These are phyloP conservation scores for Candida glaebosa DNA, from an alignment of 805 yeast genomes.

Conservation along the genomic window DNA sequence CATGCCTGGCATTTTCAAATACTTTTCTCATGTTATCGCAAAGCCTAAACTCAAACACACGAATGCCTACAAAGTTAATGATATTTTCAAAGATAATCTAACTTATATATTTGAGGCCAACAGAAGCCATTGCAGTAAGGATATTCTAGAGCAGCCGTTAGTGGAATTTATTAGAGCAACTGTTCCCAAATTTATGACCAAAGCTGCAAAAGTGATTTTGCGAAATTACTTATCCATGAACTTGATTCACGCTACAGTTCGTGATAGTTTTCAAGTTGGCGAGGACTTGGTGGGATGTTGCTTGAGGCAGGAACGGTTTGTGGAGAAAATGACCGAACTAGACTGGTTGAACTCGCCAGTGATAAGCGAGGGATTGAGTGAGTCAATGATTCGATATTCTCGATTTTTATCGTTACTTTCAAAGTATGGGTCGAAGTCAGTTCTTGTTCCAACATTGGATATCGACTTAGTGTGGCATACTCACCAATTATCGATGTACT, in stretches of 20 bases:
- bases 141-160: conserved; percentile 8
- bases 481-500: conserved; percentile 6
- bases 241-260: conserved; percentile 8
- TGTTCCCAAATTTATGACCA: conserved; percentile 1
- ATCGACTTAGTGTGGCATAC: conserved; percentile 13
- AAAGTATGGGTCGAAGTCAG: neutral
- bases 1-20: conserved; percentile 8
- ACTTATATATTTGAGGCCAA: neutral
- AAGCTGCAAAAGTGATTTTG: conserved; percentile 3
- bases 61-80: neutral
- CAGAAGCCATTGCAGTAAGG: conserved; percentile 6
- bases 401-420: conserved; percentile 6
- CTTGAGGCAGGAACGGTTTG: conserved; percentile 9
- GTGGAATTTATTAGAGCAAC: neutral
- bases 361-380: conserved; percentile 3
- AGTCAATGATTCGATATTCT: conserved; percentile 5
- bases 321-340: conserved; percentile 10
- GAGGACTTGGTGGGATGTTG: conserved; percentile 13
- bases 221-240: conserved; percentile 10
- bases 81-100: neutral
- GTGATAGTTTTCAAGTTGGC: conserved; percentile 1
- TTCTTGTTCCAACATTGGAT: conserved; percentile 11
- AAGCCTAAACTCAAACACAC: neutral
- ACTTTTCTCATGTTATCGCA: conserved; percentile 5
- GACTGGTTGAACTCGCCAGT: conserved; percentile 9